Percentiles rank a stretch among this genome's conserved stretches.
These are phyloP conservation scores for Suillus clintonianus DNA, from an alignment of 768 basidiomycete genomes.

Conservation along the genomic window DNA sequence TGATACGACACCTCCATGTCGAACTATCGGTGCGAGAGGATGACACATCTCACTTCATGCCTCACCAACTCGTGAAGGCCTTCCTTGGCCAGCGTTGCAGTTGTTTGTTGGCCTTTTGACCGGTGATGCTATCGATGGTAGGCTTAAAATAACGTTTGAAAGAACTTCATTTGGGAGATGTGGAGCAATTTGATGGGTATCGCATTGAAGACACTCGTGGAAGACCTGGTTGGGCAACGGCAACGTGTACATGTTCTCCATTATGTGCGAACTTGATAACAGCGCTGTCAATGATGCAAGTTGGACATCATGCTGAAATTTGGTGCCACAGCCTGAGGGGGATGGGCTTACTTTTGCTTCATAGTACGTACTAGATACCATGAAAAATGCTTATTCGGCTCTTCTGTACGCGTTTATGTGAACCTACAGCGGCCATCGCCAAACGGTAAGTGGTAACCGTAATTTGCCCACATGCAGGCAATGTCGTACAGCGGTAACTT, in stretches of 20 bases:
- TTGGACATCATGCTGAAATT: neutral
- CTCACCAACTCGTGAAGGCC: neutral
- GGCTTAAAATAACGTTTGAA: conserved; percentile 6
- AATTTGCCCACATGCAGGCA: neutral
- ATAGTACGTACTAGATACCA: too few species aligned
- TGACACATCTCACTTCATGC: conserved; percentile 1
- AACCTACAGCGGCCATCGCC: neutral
- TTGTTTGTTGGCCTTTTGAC: neutral
- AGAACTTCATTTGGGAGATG: neutral
- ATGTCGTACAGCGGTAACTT: neutral
- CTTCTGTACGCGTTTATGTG: neutral
- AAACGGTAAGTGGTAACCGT: neutral
- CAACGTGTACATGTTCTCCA: too few species aligned
- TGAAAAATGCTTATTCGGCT: neutral
- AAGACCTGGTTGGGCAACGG: conserved; percentile 3
- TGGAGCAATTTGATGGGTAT: neutral
- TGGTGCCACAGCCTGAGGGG: neutral
- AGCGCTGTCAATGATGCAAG: too few species aligned
- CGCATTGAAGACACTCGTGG: conserved; percentile 7
- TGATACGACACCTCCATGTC: neutral
- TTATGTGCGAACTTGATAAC: neutral
- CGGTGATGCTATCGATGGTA: neutral
- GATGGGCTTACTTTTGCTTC: too few species aligned
- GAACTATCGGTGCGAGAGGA: conserved; percentile 9
- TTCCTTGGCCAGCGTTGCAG: neutral